Conservation (phyloP, 2,329 filamentous ascomycete species). For the Penicillium sp. region DNA sequence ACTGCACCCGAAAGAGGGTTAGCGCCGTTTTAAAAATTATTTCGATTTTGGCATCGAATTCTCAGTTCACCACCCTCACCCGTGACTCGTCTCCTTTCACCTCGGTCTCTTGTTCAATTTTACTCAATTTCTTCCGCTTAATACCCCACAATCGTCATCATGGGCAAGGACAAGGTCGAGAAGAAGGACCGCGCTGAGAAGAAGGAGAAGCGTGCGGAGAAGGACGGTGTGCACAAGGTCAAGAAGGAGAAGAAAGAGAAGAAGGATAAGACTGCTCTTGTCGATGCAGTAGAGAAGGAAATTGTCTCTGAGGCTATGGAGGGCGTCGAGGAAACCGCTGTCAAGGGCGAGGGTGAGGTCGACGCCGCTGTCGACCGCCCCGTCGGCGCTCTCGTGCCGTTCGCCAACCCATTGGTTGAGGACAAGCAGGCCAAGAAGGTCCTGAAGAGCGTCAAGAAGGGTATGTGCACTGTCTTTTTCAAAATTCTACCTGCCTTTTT, state of each 20-base stretch:
- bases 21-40: conserved; percentile 18
- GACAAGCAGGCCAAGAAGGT: conserved; percentile 54
- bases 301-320: conserved; percentile 39
- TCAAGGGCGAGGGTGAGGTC: conserved; percentile 27
- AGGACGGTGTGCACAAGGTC: conserved; percentile 47
- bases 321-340: conserved; percentile 34
- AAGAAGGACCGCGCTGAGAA: conserved; percentile 48
- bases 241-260: conserved; percentile 51
- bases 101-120: conserved; percentile 18
- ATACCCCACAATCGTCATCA: conserved; percentile 31
- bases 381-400: conserved; percentile 50
- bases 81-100: conserved; percentile 23
- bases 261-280: conserved; percentile 42
- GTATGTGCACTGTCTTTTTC: conserved; percentile 29
- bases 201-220: conserved; percentile 48
- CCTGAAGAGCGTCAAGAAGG: conserved; percentile 54
- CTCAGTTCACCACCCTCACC: conserved; percentile 21
- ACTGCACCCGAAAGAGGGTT: conserved; percentile 8
- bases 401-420: conserved; percentile 52
- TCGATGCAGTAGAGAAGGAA: conserved; percentile 43
- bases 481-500: not conserved
- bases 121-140: conserved; percentile 13
- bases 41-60: conserved; percentile 16
- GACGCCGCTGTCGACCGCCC: conserved; percentile 37
- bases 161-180: conserved; percentile 49